Conservation (phyloP, 257 asterid species). For the Salvia miltiorrhiza region DNA sequence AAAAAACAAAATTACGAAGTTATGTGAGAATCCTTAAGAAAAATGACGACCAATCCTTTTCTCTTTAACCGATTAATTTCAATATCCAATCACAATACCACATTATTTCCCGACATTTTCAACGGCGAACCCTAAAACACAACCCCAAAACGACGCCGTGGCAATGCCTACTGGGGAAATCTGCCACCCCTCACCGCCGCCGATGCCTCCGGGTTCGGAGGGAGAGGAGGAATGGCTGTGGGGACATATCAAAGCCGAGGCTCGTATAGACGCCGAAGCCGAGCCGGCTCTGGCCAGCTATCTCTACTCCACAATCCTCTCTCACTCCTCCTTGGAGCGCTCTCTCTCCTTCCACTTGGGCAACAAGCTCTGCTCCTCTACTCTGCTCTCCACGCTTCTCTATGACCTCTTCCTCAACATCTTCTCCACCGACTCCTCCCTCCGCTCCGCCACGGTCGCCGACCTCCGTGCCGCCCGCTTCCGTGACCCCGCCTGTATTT, state of each 20-base stretch:
- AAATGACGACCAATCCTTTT: background rate
- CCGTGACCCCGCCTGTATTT: constrained; percentile 69
- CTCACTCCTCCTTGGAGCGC: constrained; percentile 83
- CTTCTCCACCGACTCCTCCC: constrained; percentile 61
- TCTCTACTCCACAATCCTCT: constrained; percentile 72
- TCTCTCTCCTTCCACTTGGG: constrained; percentile 84
- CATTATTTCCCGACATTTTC: background rate
- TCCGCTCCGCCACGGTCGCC: constrained; percentile 77
- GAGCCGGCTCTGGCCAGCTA: constrained; percentile 92
- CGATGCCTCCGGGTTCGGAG: constrained; percentile 44
- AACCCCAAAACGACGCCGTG: constrained; percentile 28
- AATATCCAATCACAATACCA: background rate
- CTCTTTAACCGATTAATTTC: background rate
- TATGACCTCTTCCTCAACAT: constrained; percentile 73
- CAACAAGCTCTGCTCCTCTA: constrained; percentile 86
- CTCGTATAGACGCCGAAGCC: constrained; percentile 75
- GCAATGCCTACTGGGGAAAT: constrained; percentile 66
- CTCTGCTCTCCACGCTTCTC: constrained; percentile 79
- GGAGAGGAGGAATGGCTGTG: constrained; percentile 74
- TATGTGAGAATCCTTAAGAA: too few relatives aligned
- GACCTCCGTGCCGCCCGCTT: constrained; percentile 59
- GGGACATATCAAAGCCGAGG: constrained; percentile 72
- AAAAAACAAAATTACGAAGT: too few relatives aligned
- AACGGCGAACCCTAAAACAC: background rate
- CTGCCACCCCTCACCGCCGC: constrained; percentile 37